Evolutionary conservation across 2,329 filamentous ascomycete genomes (phyloP).

Genomic region (Teratosphaeria zuluensis): DNA sequence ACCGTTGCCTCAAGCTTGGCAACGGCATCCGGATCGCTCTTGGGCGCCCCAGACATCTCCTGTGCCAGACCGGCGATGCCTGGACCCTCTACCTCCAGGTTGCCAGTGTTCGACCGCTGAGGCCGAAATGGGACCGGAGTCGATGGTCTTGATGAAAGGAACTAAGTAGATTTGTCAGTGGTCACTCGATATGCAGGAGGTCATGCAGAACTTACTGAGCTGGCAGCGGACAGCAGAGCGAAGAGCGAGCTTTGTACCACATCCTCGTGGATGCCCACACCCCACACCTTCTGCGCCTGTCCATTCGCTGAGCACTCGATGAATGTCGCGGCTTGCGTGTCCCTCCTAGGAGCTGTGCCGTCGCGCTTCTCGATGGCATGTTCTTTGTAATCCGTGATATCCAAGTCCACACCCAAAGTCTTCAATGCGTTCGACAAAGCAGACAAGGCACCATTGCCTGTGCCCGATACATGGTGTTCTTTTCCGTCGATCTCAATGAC

Average conservation of each 20-base stretch:
- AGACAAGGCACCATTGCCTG: constrained; percentile 84
- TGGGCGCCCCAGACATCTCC: constrained; percentile 20
- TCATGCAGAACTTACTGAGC: constrained; percentile 55
- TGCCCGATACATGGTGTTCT: constrained; percentile 69
- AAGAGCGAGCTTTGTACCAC: constrained; percentile 83
- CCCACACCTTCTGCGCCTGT: constrained; percentile 68
- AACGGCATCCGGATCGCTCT: constrained; percentile 21
- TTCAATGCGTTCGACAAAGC: constrained; percentile 74
- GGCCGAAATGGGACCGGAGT: constrained; percentile 58
- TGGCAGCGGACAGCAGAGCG: constrained; percentile 74
- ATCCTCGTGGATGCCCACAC: constrained; percentile 85
- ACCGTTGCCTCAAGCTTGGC: constrained; percentile 22
- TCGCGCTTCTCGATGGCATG: constrained; percentile 56
- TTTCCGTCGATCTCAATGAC: constrained; percentile 71
- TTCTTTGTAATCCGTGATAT: constrained; percentile 93
- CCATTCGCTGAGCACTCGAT: constrained; percentile 64
- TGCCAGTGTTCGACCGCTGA: constrained; percentile 42
- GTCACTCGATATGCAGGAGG: background rate
- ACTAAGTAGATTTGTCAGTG: constrained; percentile 40
- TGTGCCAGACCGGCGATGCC: constrained; percentile 18
- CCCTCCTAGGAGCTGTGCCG: constrained; percentile 42
- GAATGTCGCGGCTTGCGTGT: constrained; percentile 89
- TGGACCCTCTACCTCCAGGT: constrained; percentile 17
- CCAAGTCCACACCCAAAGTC: constrained; percentile 70
- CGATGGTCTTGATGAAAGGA: constrained; percentile 58